Evolutionary conservation across 2,329 filamentous ascomycete genomes (phyloP).

Genomic region (Trichoderma atrobrunneum): DNA sequence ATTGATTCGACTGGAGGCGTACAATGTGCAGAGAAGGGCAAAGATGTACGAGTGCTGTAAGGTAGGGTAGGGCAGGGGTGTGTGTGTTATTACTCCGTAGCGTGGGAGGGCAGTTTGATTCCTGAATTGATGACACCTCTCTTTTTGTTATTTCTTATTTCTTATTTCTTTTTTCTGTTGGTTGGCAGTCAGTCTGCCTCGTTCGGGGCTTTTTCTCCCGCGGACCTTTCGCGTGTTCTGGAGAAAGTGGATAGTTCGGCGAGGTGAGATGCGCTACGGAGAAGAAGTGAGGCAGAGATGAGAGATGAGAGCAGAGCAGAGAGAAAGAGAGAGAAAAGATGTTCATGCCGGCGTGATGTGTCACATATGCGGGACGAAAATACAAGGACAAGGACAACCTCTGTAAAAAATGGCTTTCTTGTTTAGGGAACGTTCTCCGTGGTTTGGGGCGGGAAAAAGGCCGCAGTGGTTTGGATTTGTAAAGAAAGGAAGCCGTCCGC

Average conservation of each 20-base stretch:
- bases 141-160: neutral
- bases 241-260: neutral
- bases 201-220: neutral
- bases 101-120: neutral
- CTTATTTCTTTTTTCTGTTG: neutral
- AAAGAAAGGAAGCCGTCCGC: neutral
- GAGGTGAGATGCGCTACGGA: neutral
- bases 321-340: neutral
- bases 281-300: neutral
- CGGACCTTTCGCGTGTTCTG: neutral
- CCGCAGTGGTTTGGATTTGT: neutral
- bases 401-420: neutral
- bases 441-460: neutral
- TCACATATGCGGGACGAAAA: conserved; percentile 20
- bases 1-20: neutral
- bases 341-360: conserved; percentile 20
- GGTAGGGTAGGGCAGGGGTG: neutral
- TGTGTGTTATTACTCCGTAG: neutral
- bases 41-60: too few species aligned
- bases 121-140: conserved; percentile 1
- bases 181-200: neutral
- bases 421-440: conserved; percentile 1
- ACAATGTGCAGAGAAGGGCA: neutral
- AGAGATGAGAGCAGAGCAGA: too few species aligned
- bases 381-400: neutral